phyloP scores from a whole-genome alignment of 192 early-diverging fungal species.

The Coemansia sp. region DNA sequence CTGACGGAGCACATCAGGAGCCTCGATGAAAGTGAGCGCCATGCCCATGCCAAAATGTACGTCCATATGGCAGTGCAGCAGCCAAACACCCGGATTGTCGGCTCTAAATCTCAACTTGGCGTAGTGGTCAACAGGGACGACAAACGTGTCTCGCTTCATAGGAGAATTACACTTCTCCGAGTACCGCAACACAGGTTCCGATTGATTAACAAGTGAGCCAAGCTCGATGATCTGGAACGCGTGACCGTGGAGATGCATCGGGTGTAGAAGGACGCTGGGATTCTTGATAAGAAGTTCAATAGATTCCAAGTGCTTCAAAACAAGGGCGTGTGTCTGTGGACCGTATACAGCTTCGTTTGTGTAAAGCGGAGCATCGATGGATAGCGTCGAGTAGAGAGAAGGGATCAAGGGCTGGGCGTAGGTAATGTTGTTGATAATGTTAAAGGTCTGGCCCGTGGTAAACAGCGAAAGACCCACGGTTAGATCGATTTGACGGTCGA shows the following conservation, averaged over 20 bases:
- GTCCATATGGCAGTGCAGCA: conserved; percentile 79
- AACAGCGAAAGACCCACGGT: conserved; percentile 56
- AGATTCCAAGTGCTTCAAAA: conserved; percentile 61
- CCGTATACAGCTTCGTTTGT: conserved; percentile 62
- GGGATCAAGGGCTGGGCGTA: conserved; percentile 65
- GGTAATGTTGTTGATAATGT: conserved; percentile 59
- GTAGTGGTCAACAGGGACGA: conserved; percentile 60
- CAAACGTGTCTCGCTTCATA: conserved; percentile 70
- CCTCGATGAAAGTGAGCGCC: conserved; percentile 68
- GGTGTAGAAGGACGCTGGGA: conserved; percentile 63
- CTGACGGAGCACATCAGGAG: conserved; percentile 62
- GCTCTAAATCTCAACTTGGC: conserved; percentile 70
- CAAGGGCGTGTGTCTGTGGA: conserved; percentile 58
- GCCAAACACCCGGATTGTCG: conserved; percentile 80
- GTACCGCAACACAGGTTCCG: neutral
- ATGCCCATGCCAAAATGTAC: conserved; percentile 66
- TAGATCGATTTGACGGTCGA: conserved; percentile 13
- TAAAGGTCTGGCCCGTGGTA: conserved; percentile 57
- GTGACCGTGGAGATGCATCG: conserved; percentile 82
- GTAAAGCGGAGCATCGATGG: conserved; percentile 52
- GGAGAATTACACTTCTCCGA: conserved; percentile 12
- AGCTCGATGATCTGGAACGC: conserved; percentile 72
- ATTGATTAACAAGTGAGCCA: conserved; percentile 35
- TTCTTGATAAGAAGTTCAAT: conserved; percentile 73
- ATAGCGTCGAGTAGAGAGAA: conserved; percentile 63